phyloP scores from a whole-genome alignment of 768 basidiomycete species.

The Suillus plorans region DNA sequence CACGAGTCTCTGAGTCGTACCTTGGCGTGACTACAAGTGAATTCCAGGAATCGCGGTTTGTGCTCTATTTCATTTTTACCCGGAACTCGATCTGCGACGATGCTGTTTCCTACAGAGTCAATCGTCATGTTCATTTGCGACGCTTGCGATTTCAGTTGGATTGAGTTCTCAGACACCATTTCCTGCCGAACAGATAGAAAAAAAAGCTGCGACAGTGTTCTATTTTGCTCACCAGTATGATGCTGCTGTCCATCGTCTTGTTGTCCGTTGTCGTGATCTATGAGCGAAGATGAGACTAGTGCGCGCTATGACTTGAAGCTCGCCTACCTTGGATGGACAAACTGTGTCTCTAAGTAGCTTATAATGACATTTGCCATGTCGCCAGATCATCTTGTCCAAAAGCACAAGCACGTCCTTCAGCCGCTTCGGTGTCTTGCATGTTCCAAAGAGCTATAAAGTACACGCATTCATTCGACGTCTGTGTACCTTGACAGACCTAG shows the following conservation, averaged over 20 bases:
- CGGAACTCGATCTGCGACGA: conserved; percentile 45
- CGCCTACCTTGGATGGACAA: conserved; percentile 80
- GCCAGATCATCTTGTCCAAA: conserved; percentile 61
- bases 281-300: neutral
- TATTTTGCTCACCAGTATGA: conserved; percentile 54
- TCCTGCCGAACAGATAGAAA: conserved; percentile 45
- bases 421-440: conserved; percentile 71
- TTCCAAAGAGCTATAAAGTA: conserved; percentile 36
- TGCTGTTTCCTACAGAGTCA: conserved; percentile 51
- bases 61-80: conserved; percentile 41
- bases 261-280: conserved; percentile 42
- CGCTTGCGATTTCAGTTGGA: conserved; percentile 55
- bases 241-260: conserved; percentile 68
- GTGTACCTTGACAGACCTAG: neutral
- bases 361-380: conserved; percentile 71
- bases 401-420: conserved; percentile 54
- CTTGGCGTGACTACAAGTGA: conserved; percentile 63
- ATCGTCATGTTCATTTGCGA: conserved; percentile 45
- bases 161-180: conserved; percentile 64
- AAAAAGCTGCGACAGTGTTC: neutral
- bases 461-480: neutral
- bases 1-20: conserved; percentile 41
- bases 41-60: conserved; percentile 82
- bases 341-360: conserved; percentile 56
- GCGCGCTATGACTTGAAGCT: neutral